A percentile compares a stretch with the other conserved stretches of the same genome.
Conservation (phyloP, 768 basidiomycete genomes). For the Mycena leptocephala region DNA sequence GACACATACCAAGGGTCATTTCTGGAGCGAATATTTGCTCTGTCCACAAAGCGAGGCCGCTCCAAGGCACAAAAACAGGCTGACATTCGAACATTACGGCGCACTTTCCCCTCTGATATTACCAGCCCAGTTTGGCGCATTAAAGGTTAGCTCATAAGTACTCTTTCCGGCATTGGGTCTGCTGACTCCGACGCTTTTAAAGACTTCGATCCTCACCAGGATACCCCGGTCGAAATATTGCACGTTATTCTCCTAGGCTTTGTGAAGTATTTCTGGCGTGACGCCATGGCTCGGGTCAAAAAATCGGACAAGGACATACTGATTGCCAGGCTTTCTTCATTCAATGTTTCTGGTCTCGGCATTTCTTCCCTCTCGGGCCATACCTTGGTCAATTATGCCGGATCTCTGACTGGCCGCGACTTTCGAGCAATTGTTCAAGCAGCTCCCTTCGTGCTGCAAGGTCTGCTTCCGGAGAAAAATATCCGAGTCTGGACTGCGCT, state of each 20-base stretch:
- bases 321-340: constrained; percentile 41
- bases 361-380: constrained; percentile 46
- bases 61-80: constrained; percentile 30
- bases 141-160: not conserved
- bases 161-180: too few species aligned
- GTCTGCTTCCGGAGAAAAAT: constrained; percentile 46
- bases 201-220: constrained; percentile 58
- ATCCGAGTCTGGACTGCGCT: constrained; percentile 53
- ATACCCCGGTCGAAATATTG: constrained; percentile 63
- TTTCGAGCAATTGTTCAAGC: constrained; percentile 53
- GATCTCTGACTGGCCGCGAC: constrained; percentile 55
- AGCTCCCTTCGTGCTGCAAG: constrained; percentile 56
- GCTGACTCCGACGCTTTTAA: not conserved
- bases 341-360: constrained; percentile 53
- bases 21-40: constrained; percentile 38
- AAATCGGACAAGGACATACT: constrained; percentile 46
- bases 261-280: constrained; percentile 67
- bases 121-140: not conserved
- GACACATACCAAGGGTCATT: constrained; percentile 50
- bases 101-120: not conserved
- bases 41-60: constrained; percentile 34
- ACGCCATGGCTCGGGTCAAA: constrained; percentile 46
- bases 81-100: constrained; percentile 16
- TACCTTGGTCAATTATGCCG: constrained; percentile 55
- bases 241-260: constrained; percentile 63